Evolutionary conservation across 441 rosid species (phyloP).

Genomic region (Erodium texanum): DNA sequence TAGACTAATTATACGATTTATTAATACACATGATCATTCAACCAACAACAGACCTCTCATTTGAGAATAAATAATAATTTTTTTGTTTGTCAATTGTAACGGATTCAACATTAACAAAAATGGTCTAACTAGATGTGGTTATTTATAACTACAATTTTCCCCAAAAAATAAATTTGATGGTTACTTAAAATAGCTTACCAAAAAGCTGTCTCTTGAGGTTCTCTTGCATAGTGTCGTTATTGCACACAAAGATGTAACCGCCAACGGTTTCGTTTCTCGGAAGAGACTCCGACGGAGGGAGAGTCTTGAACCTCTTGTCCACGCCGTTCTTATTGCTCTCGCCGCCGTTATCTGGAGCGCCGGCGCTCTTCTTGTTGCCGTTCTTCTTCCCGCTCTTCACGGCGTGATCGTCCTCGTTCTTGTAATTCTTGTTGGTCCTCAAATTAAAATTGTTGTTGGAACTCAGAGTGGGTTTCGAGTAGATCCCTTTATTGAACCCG

Average conservation of each 20-base stretch:
- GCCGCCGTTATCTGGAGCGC: constrained; percentile 15
- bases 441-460: constrained; percentile 4
- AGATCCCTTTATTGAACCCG: constrained; percentile 74
- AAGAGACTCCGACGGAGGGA: constrained; percentile 82
- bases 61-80: too few relatives aligned
- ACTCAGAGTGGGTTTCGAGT: constrained; percentile 28
- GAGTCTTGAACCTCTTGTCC: constrained; percentile 93
- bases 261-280: constrained; percentile 87
- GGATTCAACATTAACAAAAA: too few relatives aligned
- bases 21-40: too few relatives aligned
- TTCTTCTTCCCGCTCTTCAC: constrained; percentile 51
- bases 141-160: too few relatives aligned
- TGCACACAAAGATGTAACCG: constrained; percentile 94
- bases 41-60: too few relatives aligned
- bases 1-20: too few relatives aligned
- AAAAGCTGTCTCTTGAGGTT: constrained; percentile 87
- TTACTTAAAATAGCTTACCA: constrained; percentile 29
- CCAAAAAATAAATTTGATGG: too few relatives aligned
- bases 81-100: too few relatives aligned
- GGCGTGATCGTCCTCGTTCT: constrained; percentile 38
- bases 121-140: too few relatives aligned
- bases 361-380: constrained; percentile 31
- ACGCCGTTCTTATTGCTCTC: constrained; percentile 27
- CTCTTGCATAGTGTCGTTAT: constrained; percentile 97
- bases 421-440: constrained; percentile 39